phyloP scores from a whole-genome alignment of 176 grass and related monocot genomes.

The Oryza coarctata region DNA sequence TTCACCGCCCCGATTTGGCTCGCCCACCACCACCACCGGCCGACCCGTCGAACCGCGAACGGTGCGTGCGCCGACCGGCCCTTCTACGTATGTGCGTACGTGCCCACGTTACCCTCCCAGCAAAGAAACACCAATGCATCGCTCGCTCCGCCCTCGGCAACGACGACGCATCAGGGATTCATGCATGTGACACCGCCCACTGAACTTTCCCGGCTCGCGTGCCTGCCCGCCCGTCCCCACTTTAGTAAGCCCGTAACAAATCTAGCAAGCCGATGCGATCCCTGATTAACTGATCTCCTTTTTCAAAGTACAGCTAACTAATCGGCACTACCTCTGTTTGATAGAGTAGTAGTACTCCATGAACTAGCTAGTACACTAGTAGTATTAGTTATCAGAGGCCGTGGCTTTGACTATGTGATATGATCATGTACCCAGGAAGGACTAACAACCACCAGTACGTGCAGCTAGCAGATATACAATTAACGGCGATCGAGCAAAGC shows the following conservation, averaged over 20 bases:
- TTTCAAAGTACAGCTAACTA: neutral
- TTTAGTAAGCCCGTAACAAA: conserved; percentile 14
- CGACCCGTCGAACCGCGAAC: neutral
- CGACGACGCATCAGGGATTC: neutral
- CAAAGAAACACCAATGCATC: conserved; percentile 1
- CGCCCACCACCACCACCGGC: conserved; percentile 18
- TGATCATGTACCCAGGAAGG: neutral
- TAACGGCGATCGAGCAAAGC: neutral
- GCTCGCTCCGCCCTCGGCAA: conserved; percentile 8
- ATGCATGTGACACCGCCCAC: conserved; percentile 21
- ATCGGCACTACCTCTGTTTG: neutral
- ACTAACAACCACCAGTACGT: conserved; percentile 12
- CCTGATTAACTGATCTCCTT: neutral
- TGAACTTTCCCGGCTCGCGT: neutral
- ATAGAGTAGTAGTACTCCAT: neutral
- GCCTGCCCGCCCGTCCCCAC: neutral
- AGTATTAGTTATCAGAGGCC: neutral
- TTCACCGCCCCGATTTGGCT: neutral
- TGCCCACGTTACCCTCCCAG: no score
- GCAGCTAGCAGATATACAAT: neutral
- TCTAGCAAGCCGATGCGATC: neutral
- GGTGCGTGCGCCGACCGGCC: neutral
- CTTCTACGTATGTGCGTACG: neutral
- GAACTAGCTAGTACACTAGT: no score
- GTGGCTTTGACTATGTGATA: conserved; percentile 19